phyloP scores from a whole-genome alignment of 2,329 filamentous ascomycete genomes.

The Trichophyton schoenleinii region DNA sequence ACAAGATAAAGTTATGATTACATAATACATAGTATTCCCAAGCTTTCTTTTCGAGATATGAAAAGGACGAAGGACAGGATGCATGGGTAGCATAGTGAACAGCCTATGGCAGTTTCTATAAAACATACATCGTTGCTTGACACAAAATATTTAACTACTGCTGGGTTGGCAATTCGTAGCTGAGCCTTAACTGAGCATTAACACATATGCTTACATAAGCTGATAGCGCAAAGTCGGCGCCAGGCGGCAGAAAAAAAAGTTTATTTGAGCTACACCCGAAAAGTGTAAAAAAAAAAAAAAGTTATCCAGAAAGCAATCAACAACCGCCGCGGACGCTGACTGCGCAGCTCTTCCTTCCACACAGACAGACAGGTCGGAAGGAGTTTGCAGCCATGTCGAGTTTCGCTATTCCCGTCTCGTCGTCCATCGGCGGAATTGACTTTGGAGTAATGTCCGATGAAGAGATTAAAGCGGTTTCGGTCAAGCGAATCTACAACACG shows the following conservation, averaged over 20 bases:
- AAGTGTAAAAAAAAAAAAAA: neutral
- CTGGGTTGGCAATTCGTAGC: neutral
- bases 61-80: too few species aligned
- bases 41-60: too few species aligned
- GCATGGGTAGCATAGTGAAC: too few species aligned
- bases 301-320: neutral
- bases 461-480: conserved; percentile 80
- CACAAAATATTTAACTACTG: too few species aligned
- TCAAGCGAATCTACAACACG: conserved; percentile 85
- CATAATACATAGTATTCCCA: neutral
- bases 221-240: conserved; percentile 18
- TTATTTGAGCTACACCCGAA: conserved; percentile 15
- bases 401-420: conserved; percentile 62
- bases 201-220: neutral
- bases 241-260: conserved; percentile 28
- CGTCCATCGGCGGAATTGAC: conserved; percentile 72
- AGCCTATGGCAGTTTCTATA: too few species aligned
- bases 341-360: neutral
- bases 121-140: too few species aligned
- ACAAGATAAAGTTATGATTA: neutral
- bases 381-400: conserved; percentile 27
- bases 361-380: neutral
- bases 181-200: neutral
- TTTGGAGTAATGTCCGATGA: conserved; percentile 72
- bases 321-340: neutral